A percentile compares a stretch with the other conserved stretches of the same genome.
These are phyloP conservation scores for Chlorociboria aeruginascens DNA, from an alignment of 495 filamentous ascomycete genomes.

Conservation along the genomic window DNA sequence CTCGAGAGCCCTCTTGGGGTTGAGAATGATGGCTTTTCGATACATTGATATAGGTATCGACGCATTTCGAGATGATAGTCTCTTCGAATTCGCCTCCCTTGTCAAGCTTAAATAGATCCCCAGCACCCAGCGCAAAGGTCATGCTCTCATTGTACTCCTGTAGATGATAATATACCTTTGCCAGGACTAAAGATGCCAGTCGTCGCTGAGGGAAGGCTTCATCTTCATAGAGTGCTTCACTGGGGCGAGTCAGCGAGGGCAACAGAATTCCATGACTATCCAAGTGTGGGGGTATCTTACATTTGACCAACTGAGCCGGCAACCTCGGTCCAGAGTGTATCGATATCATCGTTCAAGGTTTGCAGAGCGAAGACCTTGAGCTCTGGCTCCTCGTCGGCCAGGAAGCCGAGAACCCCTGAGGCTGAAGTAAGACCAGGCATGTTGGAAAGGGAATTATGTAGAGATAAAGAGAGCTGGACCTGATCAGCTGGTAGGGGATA, in stretches of 20 bases:
- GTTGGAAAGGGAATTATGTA: not conserved
- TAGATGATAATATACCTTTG: slow-evolving; percentile 98
- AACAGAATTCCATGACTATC: not conserved
- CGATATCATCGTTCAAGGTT: slow-evolving; percentile 88
- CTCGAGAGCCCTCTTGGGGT: slow-evolving; percentile 32
- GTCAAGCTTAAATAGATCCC: slow-evolving; percentile 88
- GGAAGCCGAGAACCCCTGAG: slow-evolving; percentile 86
- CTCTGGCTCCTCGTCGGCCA: slow-evolving; percentile 86
- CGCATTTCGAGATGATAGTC: slow-evolving; percentile 95
- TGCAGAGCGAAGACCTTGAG: slow-evolving; percentile 88
- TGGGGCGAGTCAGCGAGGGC: slow-evolving; percentile 24
- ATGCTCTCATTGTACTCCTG: slow-evolving; percentile 99
- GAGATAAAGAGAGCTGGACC: not conserved
- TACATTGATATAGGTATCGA: slow-evolving; percentile 92
- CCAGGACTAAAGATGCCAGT: slow-evolving; percentile 85
- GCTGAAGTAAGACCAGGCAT: slow-evolving; percentile 96
- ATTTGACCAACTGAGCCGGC: slow-evolving; percentile 85
- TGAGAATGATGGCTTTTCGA: slow-evolving; percentile 56
- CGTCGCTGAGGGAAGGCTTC: slow-evolving; percentile 87
- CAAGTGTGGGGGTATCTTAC: slow-evolving; percentile 39
- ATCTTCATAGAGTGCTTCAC: slow-evolving; percentile 96
- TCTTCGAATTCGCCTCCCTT: slow-evolving; percentile 93
- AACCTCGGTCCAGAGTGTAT: slow-evolving; percentile 94
- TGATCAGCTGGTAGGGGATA: not conserved
- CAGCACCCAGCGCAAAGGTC: slow-evolving; percentile 91